Base-by-base conservation (phyloP, 2,329 filamentous ascomycete genomes). In the Arthroderma sp. region DNA sequence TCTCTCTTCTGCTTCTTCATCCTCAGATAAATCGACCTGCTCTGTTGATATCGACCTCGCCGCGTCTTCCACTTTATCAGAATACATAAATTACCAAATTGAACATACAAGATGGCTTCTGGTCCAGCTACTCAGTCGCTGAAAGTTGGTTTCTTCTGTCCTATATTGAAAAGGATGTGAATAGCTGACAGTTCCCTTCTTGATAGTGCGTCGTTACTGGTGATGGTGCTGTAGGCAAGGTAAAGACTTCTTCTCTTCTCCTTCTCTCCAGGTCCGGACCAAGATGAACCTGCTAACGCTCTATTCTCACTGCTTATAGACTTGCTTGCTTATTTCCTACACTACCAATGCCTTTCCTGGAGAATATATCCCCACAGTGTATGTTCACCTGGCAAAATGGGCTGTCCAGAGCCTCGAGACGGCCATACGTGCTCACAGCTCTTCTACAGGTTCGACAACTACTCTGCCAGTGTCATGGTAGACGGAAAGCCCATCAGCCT, bases 311-410 rank as follows among this genome's bases (percentile, higher is more conserved):
- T 31, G 17, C 35, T 21, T 38, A 47, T 62, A 96, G 91, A 98
- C 93, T 80, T 98, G 93, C 79, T 85, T 98, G 60, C 85, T 98
- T 68, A 98, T 98, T 73, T 97, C 91, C 56, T 98, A 98, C 78
- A 97, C 93, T 63, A 98, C 93, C 63, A 98, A 97, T 78, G 93
- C 93, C 64, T 98, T 98, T 74, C 93, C 93, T n/a, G 93, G 93
- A 74, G 93, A 98, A 80, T 98, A 98, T 76, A 97, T 98, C 67
- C 93, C 93, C 65, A 98, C 93, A 67, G 93, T 98, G 72, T 74
- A 64, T 66, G 71, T 72, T 57, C 51, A 62, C 63, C 28, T 31
- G 28, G 2, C 21, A 37, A 11, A 15, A 43, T 19, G 39, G 39
- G 6, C 2, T 43, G n/a, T 21, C 17, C 39, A 25, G 28, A 51